Base-by-base conservation (phyloP, 140 eudicot genomes). In the Bidens hawaiensis region DNA sequence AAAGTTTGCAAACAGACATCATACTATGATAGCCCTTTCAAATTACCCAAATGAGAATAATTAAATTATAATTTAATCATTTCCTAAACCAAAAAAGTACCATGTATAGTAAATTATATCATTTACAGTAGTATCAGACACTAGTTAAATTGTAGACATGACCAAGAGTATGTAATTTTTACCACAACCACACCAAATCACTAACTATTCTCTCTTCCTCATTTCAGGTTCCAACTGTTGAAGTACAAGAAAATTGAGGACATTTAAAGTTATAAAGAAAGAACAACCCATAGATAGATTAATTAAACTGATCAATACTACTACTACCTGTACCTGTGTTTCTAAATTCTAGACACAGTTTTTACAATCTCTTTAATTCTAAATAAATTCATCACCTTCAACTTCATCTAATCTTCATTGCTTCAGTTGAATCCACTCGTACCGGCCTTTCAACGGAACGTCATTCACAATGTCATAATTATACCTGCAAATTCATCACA, bases 391-490 rank as follows among this genome's bases (percentile, higher is more conserved):
- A n/a, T 46, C 40, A 5, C 52, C 65, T 17, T 66, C 69, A 28
- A n/a, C n/a, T n/a, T n/a, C n/a, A n/a, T 26, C 69, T 47, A n/a
- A n/a, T n/a, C n/a, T 21, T 82, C 75, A 76, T 69, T 79, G 88
- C 65, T 86, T 81, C 28, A 81, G 58, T 41, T 22, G 79, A 62
- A 71, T 69, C 97, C 97, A 89, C 54, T 86, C 83, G 61, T 64
- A 89, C 18, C 95, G 95, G 48, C 97, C 97, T 72, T 79, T 76
- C 73, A 86, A 30, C 5, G 97, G 94, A 57, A 71, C 75, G 67
- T 86, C 97, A 43, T 83, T 83, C 46, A 64, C 83, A 18, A 89
- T 51, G 76, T 89, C 95, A 52, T 48, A 89, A 70, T 89, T 89
- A 50, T 89, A 89, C 95, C 97, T 89, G 77, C 25, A 40, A 28